Evolutionary conservation across 2,329 filamentous ascomycete species (phyloP).

Genomic region (Ophiognomonia clavigignenti-juglandacearum): DNA sequence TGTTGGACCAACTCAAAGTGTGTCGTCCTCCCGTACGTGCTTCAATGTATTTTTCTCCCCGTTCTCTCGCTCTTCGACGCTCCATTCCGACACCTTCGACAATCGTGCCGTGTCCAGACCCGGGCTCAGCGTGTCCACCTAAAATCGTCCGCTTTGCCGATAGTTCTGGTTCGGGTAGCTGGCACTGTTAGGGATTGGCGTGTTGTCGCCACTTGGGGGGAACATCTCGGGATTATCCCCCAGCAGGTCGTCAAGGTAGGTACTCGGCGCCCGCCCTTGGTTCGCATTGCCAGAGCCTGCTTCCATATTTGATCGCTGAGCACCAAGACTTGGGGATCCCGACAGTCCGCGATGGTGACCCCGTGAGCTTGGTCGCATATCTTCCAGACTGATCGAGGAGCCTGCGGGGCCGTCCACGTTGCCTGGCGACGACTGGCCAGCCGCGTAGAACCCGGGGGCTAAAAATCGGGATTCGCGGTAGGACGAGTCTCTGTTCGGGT

Average conservation of each 20-base stretch:
- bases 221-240: slow-evolving; percentile 62
- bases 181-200: slow-evolving; percentile 22
- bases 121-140: slow-evolving; percentile 5
- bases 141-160: slow-evolving; percentile 19
- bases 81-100: slow-evolving; percentile 14
- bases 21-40: slow-evolving; percentile 1
- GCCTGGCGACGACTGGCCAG: slow-evolving; percentile 57
- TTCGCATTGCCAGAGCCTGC: slow-evolving; percentile 63
- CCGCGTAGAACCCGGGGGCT: slow-evolving; percentile 86
- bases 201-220: slow-evolving; percentile 31
- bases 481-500: slow-evolving; percentile 20
- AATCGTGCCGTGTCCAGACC: slow-evolving; percentile 12
- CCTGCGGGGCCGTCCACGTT: slow-evolving; percentile 40
- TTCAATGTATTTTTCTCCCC: not conserved
- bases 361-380: slow-evolving; percentile 54
- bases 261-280: slow-evolving; percentile 73
- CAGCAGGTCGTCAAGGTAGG: slow-evolving; percentile 85
- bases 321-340: slow-evolving; percentile 53
- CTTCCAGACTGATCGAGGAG: slow-evolving; percentile 55
- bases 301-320: slow-evolving; percentile 36
- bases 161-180: slow-evolving; percentile 19
- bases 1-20: not conserved
- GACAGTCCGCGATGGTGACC: slow-evolving; percentile 40
- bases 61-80: slow-evolving; percentile 6
- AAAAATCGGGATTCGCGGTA: slow-evolving; percentile 76